Conservation (phyloP, 1,284 basidiomycete species). For the Apiotrichum siamense region DNA sequence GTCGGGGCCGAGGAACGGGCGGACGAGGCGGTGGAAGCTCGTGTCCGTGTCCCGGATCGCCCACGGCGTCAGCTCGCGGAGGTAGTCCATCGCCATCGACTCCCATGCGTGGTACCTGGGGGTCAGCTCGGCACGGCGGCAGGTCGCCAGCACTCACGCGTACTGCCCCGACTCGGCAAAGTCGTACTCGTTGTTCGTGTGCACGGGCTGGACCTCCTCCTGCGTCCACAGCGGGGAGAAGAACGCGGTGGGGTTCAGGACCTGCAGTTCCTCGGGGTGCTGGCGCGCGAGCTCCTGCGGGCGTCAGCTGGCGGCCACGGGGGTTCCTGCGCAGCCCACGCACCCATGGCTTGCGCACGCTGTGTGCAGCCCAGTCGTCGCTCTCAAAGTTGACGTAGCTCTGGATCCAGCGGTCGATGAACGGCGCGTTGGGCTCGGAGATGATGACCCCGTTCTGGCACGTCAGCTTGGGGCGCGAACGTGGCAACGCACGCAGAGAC, state of each 20-base stretch:
- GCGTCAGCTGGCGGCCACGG: neutral
- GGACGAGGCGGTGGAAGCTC: conserved; percentile 45
- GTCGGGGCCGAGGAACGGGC: too few relatives aligned
- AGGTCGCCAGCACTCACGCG: conserved; percentile 28
- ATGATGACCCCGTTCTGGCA: conserved; percentile 51
- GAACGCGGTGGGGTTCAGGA: conserved; percentile 48
- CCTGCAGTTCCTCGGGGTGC: conserved; percentile 48
- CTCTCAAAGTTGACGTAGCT: conserved; percentile 48
- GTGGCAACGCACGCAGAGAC: conserved; percentile 38
- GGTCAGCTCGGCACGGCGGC: neutral
- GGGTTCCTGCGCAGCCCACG: conserved; percentile 9
- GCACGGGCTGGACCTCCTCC: conserved; percentile 37
- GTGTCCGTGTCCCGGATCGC: conserved; percentile 36
- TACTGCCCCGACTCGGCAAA: conserved; percentile 42
- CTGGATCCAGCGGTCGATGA: conserved; percentile 48
- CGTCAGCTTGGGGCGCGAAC: conserved; percentile 4
- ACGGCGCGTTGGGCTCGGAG: conserved; percentile 43
- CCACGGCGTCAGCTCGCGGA: conserved; percentile 35
- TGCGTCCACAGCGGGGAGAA: conserved; percentile 52
- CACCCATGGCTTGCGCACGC: conserved; percentile 44
- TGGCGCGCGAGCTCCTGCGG: conserved; percentile 38
- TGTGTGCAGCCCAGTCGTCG: conserved; percentile 46
- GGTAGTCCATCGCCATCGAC: conserved; percentile 44
- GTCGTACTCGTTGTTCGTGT: conserved; percentile 39
- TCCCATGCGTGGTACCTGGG: conserved; percentile 49